Evolutionary conservation across 441 rosid species (phyloP), one percentile per base, ranked within the genome.

Genomic region (Aleurites moluccanus): DNA sequence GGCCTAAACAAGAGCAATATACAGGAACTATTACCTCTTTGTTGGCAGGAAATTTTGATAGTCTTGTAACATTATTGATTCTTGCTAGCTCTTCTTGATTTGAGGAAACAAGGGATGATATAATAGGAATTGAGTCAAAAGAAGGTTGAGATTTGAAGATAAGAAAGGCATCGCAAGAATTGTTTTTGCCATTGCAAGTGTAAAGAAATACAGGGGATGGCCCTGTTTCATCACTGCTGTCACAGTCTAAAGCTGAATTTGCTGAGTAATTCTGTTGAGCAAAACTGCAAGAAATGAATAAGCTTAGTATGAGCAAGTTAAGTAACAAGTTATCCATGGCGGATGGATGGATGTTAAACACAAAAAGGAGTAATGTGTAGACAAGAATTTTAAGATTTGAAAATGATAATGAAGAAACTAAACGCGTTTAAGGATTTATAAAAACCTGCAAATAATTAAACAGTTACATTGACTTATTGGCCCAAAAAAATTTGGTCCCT

Each of bases 21-120:
- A 84, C 82, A 0, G 88, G 92, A 65, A 86, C 79, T 47, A 86
- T 82, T 21, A 88, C 86, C 77, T 88, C 88, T 70, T 64, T 64
- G 65, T 65, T 74, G 9, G 23, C 1, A 40, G 79, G 83, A 75
- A 88, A 85, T 52, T 69, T 74, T 1, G 81, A n/a, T 3, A 77
- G 64, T 28, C 23, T 60, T 14, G 83, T 64, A n/a, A 86, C 84
- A 21, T 72, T 56, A 82, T 86, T 88, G 81, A 84, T 56, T 11
- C 62, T 72, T 1, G 86, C 85, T 18, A 85, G 66, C 53, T 79
- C 83, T 15, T 64, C 67, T 38, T 35, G 75, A 76, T 77, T 79
- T 15, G 88, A 56, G 1, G 85, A 88, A n/a, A 74, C 66, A 61
- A 86, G 85, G 50, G 79, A 40, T 25, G 90, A 80, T 49, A 86